Base-by-base conservation (phyloP, 169 alveolate genomes). In the Cryptosporidium felis region DNA sequence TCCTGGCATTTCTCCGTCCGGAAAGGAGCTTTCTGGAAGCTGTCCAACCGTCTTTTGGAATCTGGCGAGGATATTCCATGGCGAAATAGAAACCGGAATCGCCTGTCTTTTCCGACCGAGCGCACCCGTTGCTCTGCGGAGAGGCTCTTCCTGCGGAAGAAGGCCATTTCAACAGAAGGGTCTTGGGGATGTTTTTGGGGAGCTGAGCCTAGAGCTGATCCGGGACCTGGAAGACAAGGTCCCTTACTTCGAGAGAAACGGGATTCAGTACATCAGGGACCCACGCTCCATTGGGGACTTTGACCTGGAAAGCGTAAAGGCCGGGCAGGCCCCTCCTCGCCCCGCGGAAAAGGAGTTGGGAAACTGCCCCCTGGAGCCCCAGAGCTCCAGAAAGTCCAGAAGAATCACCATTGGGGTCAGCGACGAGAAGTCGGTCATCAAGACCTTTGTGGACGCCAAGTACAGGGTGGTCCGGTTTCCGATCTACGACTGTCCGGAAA, bases 1-100 rank as follows among this genome's bases (percentile, higher is more conserved):
- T 41, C 21, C 12, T 61, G 10, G 53, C 16, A 38, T 34, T 30
- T 5, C 18, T 14, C 5, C 16, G 23, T 2, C 5, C 56, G 6
- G 80, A 30, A 38, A 26, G 26, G 1, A 8, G 16, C 53, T 61
- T 30, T 30, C 80, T 2, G 58, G 40, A 38, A 38, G 40, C 38
- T 61, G 80, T 12, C 80, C 80, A 2, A 61, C 80, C 23, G 40
- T 61, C 23, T 61, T 40, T 38, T 61, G 80, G 80, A 61, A 61
- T 38, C 34, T 61, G 34, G 80, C 23, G 2, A 30, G 80, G n/a
- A 61, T 61, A 30, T 61, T 61, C 23, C 34, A 61, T 12, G 49
- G 80, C 5, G 80, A 61, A 6, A 40, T 61, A 30, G 80, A 61
- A 18, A 9, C 30, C 23, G 80, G 80, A 14, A 61, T 61, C 40